Conservation (phyloP, 2,329 filamentous ascomycete species). For the Cadophora sp. region DNA sequence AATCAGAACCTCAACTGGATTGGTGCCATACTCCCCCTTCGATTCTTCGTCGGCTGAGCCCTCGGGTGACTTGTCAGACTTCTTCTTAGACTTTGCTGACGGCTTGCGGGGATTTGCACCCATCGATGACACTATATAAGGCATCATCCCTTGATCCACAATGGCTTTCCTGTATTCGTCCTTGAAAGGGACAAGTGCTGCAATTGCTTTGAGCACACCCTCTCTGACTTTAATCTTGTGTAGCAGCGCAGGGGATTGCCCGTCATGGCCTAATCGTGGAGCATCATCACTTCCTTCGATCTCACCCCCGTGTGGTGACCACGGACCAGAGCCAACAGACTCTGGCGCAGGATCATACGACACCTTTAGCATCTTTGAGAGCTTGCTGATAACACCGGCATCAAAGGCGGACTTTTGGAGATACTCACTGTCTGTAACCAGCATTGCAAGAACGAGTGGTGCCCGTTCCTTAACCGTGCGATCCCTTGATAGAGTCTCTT, state of each 20-base stretch:
- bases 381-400: slow-evolving; percentile 64
- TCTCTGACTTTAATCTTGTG: slow-evolving; percentile 81
- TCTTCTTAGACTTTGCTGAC: slow-evolving; percentile 46
- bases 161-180: slow-evolving; percentile 85
- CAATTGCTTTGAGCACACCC: slow-evolving; percentile 77
- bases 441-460: slow-evolving; percentile 76
- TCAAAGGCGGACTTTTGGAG: slow-evolving; percentile 86
- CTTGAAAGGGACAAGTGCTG: slow-evolving; percentile 80
- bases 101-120: slow-evolving; percentile 64
- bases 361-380: slow-evolving; percentile 69
- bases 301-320: slow-evolving; percentile 51
- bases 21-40: slow-evolving; percentile 65
- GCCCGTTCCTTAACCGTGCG: slow-evolving; percentile 71
- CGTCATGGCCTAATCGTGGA: slow-evolving; percentile 63
- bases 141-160: slow-evolving; percentile 80
- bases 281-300: slow-evolving; percentile 42
- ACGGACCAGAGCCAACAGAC: slow-evolving; percentile 56
- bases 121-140: slow-evolving; percentile 85
- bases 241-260: slow-evolving; percentile 63
- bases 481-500: slow-evolving; percentile 49
- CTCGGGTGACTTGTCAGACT: slow-evolving; percentile 45
- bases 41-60: slow-evolving; percentile 30
- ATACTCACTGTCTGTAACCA: slow-evolving; percentile 79
- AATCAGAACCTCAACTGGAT: slow-evolving; percentile 78
- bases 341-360: slow-evolving; percentile 66